These are phyloP conservation scores for Botrytis cinerea DNA, from an alignment of 2,329 filamentous ascomycete species.

Conservation along the genomic window DNA sequence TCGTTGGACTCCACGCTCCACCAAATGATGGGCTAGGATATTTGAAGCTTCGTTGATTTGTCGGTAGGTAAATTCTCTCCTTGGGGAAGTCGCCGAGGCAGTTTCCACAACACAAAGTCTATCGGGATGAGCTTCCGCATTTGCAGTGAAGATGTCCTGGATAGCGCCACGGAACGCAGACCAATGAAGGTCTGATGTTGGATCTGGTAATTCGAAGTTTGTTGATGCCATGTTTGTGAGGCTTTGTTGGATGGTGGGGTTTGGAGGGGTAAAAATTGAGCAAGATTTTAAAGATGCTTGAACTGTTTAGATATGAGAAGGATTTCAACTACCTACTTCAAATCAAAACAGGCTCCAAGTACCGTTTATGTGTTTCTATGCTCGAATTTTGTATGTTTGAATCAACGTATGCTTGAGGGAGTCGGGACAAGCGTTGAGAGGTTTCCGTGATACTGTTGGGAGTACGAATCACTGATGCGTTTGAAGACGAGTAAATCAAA, in stretches of 20 bases:
- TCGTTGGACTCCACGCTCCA: conserved; percentile 68
- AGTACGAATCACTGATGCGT: background rate
- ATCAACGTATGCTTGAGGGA: background rate
- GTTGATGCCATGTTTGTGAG: conserved; percentile 29
- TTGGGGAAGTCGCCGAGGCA: conserved; percentile 50
- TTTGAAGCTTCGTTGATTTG: conserved; percentile 88
- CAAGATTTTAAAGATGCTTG: conserved; percentile 17
- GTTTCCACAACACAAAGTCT: conserved; percentile 70
- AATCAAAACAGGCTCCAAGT: conserved; percentile 12
- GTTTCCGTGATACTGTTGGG: conserved; percentile 1
- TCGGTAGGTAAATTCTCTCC: conserved; percentile 75
- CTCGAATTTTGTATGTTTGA: background rate
- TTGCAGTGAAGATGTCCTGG: conserved; percentile 58
- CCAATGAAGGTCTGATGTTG: conserved; percentile 60
- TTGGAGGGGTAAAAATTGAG: conserved; percentile 17
- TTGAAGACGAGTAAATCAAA: background rate
- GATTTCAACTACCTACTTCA: conserved; percentile 22
- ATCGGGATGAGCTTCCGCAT: conserved; percentile 64
- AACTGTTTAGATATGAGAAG: conserved; percentile 11
- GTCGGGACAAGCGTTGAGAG: background rate
- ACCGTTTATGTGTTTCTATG: background rate
- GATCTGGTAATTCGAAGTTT: conserved; percentile 49
- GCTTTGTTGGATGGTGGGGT: conserved; percentile 12
- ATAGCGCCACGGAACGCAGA: conserved; percentile 60
- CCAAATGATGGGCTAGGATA: conserved; percentile 75